phyloP scores from a whole-genome alignment of 306 rosid species.

The Astragalus membranaceus region DNA sequence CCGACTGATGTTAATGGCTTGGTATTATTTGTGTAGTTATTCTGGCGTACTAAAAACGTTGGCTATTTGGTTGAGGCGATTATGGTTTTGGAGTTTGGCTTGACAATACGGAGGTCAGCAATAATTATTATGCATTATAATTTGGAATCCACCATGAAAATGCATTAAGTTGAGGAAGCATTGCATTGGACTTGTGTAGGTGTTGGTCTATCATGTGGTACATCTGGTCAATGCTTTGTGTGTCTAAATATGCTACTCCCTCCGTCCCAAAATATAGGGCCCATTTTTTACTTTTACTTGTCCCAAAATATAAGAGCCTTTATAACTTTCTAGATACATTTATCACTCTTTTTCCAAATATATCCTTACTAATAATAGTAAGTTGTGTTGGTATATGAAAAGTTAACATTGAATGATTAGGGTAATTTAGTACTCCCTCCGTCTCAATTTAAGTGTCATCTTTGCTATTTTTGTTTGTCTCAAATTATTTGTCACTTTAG shows the following conservation, averaged over 20 bases:
- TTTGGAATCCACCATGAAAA: background rate
- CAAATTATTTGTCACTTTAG: too few relatives aligned
- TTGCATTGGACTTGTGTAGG: background rate
- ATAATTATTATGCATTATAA: conserved; percentile 14
- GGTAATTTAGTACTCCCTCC: too few relatives aligned
- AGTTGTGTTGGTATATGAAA: too few relatives aligned
- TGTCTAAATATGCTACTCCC: background rate
- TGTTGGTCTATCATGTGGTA: background rate
- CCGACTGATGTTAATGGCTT: conserved; percentile 2
- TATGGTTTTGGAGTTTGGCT: conserved; percentile 89
- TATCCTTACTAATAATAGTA: too few relatives aligned
- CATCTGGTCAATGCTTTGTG: background rate
- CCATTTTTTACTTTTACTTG: too few relatives aligned
- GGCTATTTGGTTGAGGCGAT: conserved; percentile 88
- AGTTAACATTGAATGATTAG: too few relatives aligned
- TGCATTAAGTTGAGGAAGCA: background rate
- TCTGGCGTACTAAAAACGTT: conserved; percentile 67
- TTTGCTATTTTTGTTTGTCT: too few relatives aligned
- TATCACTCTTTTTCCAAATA: too few relatives aligned
- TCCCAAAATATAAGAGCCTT: too few relatives aligned
- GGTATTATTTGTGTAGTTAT: conserved; percentile 48
- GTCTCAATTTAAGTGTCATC: too few relatives aligned
- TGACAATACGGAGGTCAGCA: conserved; percentile 72
- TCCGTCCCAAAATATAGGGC: too few relatives aligned
- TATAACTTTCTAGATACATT: too few relatives aligned